Evolutionary conservation across 2,329 filamentous ascomycete species (phyloP).

Genomic region (Rugonectria rugulosa): DNA sequence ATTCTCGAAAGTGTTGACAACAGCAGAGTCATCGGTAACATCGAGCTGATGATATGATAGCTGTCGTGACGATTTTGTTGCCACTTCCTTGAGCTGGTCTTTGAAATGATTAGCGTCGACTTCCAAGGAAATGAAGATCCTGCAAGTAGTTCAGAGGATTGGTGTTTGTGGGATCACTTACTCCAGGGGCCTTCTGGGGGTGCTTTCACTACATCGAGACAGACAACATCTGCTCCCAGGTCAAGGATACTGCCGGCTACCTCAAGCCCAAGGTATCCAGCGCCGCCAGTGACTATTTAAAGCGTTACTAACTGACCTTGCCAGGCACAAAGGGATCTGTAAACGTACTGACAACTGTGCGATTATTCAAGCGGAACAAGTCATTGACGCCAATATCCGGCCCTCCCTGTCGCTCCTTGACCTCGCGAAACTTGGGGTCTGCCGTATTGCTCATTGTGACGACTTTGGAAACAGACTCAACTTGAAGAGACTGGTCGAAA

Average conservation of each 20-base stretch:
- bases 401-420: not conserved
- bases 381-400: not conserved
- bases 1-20: not conserved
- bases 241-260: conserved; percentile 34
- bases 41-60: not conserved
- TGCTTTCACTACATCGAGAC: conserved; percentile 36
- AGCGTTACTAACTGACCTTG: not conserved
- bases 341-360: conserved; percentile 6
- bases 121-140: too few relatives aligned
- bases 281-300: conserved; percentile 9
- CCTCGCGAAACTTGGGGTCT: not conserved
- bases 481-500: too few relatives aligned
- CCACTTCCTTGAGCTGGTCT: not conserved
- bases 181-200: conserved; percentile 32
- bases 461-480: too few relatives aligned
- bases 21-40: not conserved
- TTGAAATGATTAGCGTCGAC: not conserved
- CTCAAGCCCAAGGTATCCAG: conserved; percentile 14
- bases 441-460: too few relatives aligned
- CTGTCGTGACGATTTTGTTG: not conserved
- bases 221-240: conserved; percentile 44
- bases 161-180: conserved; percentile 11
- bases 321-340: too few relatives aligned
- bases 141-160: too few relatives aligned
- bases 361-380: conserved; percentile 7